These are phyloP conservation scores for Trichoderma brevicompactum DNA, from an alignment of 2,329 filamentous ascomycete genomes.

Conservation along the genomic window DNA sequence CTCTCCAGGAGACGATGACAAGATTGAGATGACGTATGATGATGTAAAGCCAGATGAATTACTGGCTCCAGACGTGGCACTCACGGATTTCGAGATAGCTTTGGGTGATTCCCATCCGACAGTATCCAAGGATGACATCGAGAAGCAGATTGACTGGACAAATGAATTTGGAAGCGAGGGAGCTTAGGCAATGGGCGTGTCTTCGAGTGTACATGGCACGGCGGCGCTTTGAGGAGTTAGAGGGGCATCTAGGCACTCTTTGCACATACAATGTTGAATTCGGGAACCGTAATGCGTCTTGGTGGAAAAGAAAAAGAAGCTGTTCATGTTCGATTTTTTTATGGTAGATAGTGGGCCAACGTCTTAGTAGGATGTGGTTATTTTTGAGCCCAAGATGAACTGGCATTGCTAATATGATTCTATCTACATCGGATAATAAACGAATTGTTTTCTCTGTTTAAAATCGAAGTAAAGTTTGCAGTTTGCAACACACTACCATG, in stretches of 20 bases:
- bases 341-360: background rate
- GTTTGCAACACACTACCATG: background rate
- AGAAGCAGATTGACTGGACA: conserved; percentile 89
- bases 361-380: background rate
- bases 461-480: background rate
- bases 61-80: conserved; percentile 80
- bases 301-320: conserved; percentile 12
- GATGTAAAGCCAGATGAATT: conserved; percentile 82
- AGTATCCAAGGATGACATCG: conserved; percentile 84
- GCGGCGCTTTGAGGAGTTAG: conserved; percentile 41
- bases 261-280: conserved; percentile 29
- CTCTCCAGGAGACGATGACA: conserved; percentile 85
- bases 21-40: conserved; percentile 92
- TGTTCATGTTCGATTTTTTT: conserved; percentile 9
- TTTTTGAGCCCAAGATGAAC: background rate
- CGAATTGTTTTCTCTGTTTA: background rate
- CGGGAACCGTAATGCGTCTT: conserved; percentile 20
- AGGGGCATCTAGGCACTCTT: conserved; percentile 33
- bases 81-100: conserved; percentile 93
- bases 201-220: conserved; percentile 35
- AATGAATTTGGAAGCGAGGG: conserved; percentile 95
- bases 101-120: conserved; percentile 88
- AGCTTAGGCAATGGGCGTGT: conserved; percentile 42
- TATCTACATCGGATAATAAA: background rate
- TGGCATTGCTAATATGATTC: background rate